These are phyloP conservation scores for Paracamarosporium sp. DNA, from an alignment of 2,329 filamentous ascomycete species.

Conservation along the genomic window DNA sequence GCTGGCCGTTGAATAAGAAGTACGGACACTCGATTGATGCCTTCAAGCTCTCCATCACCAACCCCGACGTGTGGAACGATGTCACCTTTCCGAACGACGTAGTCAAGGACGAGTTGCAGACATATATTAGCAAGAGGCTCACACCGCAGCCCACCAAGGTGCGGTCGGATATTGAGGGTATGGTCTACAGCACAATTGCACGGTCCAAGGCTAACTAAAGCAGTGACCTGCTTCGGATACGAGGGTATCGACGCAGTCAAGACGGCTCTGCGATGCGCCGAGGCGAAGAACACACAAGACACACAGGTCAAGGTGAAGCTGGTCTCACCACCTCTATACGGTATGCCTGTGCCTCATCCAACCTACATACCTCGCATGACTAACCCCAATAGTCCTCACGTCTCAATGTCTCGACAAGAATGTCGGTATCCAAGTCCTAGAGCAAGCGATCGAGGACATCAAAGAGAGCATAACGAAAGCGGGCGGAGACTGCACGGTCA, in stretches of 20 bases:
- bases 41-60: conserved; percentile 99
- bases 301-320: conserved; percentile 98
- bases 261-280: conserved; percentile 85
- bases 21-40: conserved; percentile 96
- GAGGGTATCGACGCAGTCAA: conserved; percentile 99
- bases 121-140: conserved; percentile 95
- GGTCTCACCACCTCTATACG: conserved; percentile 93
- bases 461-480: conserved; percentile 77
- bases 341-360: conserved; percentile 20
- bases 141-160: conserved; percentile 99
- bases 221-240: conserved; percentile 69
- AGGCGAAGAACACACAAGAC: conserved; percentile 89
- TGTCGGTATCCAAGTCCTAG: conserved; percentile 80
- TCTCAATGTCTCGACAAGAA: conserved; percentile 95
- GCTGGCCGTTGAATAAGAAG: conserved; percentile 97
- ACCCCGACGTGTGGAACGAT: conserved; percentile 95
- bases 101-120: conserved; percentile 87
- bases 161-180: conserved; percentile 85
- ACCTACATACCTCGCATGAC: not conserved
- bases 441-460: conserved; percentile 90
- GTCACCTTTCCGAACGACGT: conserved; percentile 85
- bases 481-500: conserved; percentile 82
- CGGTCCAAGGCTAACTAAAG: conserved; percentile 14
- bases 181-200: conserved; percentile 56
- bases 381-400: conserved; percentile 71